Evolutionary conservation across 495 filamentous ascomycete species (phyloP), one percentile per base, ranked within the genome.

Genomic region (Penicillium chermesinum): DNA sequence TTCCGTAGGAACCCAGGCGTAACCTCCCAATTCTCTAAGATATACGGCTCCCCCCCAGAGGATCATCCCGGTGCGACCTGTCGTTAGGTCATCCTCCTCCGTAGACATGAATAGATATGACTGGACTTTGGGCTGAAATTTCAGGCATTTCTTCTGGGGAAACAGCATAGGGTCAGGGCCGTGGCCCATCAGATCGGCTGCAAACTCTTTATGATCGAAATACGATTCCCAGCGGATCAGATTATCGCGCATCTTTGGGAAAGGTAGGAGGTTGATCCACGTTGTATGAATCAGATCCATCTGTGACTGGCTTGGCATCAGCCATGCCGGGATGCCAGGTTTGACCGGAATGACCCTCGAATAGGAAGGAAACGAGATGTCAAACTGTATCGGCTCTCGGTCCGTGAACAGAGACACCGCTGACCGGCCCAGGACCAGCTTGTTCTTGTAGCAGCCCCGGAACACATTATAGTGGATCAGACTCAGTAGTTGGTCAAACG

Each of bases 401-500:
- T 19, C 18, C 2, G 46, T 46, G 0, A 5, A 12, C 18, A 14
- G 6, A 15, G 41, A 22, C 1, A 41, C 13, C 3, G 38, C 27
- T 4, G 34, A 30, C 4, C 18, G 36, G 8, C 42, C 43, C 17
- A 52, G 49, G 9, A 37, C 17, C 9, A 42, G 10, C 20, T 46
- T 54, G n/a, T 54, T 54, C 7, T 4, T 16, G 46, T 37, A 13
- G 1, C 85, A 62, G 55, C 87, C 74, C 47, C 88, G 85, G 65
- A 89, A 90, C 55, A 84, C 57, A 72, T 91, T 77, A 49, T 64
- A 65, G 17, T 62, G 47, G 18, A 66, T 48, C 41, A 68, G 62
- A 25, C 27, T 50, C 34, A 61, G 51, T 20, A 61, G 44, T 49
- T 58, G 46, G 18, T 55, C 52, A 8, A 41, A 2, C 15, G 50